phyloP scores from a whole-genome alignment of 805 yeast species.

The Yarrowia bubula region DNA sequence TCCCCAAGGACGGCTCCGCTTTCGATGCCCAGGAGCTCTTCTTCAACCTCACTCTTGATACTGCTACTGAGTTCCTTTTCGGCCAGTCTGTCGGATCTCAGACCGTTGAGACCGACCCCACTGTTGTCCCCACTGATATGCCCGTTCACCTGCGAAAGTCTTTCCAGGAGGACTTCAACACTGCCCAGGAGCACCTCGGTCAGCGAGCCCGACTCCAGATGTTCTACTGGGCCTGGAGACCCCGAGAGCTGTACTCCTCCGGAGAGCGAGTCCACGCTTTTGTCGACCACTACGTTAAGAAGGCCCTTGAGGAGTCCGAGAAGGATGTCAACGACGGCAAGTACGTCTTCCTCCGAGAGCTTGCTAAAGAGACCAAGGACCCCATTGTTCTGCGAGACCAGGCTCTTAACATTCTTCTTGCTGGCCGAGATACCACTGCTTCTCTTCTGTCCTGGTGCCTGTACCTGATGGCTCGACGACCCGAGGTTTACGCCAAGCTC shows the following conservation, averaged over 20 bases:
- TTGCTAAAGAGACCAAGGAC: constrained; percentile 50
- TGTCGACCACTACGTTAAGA: constrained; percentile 45
- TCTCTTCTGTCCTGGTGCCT: constrained; percentile 48
- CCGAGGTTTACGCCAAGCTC: constrained; percentile 38
- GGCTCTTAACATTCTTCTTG: constrained; percentile 50
- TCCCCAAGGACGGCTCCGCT: constrained; percentile 26
- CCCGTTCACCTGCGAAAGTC: constrained; percentile 31
- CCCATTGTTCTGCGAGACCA: constrained; percentile 51
- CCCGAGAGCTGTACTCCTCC: constrained; percentile 38
- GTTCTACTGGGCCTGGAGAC: constrained; percentile 31
- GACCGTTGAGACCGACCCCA: constrained; percentile 26
- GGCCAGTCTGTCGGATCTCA: constrained; percentile 38
- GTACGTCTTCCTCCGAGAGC: constrained; percentile 50
- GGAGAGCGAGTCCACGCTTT: constrained; percentile 38
- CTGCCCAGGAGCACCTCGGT: constrained; percentile 30
- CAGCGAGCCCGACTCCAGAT: constrained; percentile 32
- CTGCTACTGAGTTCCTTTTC: constrained; percentile 41
- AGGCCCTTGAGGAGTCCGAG: constrained; percentile 38
- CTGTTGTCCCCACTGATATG: constrained; percentile 29
- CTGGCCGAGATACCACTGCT: constrained; percentile 59
- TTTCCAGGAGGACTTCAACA: constrained; percentile 32
- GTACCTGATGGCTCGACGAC: constrained; percentile 47
- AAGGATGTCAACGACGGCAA: constrained; percentile 38
- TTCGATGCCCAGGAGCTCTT: constrained; percentile 38
- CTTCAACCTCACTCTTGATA: constrained; percentile 39